Base-by-base conservation (phyloP, 306 rosid genomes). In the Leucaena leucocephala region DNA sequence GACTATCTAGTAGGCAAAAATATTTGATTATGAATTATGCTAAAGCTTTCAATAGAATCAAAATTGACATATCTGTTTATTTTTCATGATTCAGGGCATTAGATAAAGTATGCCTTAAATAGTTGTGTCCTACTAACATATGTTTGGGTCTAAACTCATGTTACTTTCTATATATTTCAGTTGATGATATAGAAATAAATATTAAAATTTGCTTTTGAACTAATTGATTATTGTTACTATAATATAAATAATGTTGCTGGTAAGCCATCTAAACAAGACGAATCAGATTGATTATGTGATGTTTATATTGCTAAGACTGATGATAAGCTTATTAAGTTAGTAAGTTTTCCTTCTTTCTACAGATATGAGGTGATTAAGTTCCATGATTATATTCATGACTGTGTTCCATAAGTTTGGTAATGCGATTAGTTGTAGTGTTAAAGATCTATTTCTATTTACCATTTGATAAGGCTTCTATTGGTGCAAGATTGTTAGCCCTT, bases 141-240 rank as follows among this genome's bases (percentile, higher is more conserved):
- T 8, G 61, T 15, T 7, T 7, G 12, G 48, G 36, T 57, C 49
- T 34, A 54, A 65, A 49, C 35, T 42, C 76, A 22, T 14, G 44
- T 84, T 46, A 39, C 69, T 72, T 39, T 76, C 5, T 45, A 71
- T 55, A 11, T 21, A 2, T 48, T 68, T 49, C 64, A 55, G 48
- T 45, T 61, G 71, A 54, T 38, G 73, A 33, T 75, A 33, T 75
- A 88, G 40, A 54, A 68, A 49, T 68, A 27, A 52, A 54, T 40
- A n/a, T 6, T 42, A 58, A 64, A 22, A 79, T 74, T 17, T 75
- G 17, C 57, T 44, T 80, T 35, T 79, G 59, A 73, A 71, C 71
- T 76, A 43, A 77, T 76, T 83, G 65, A 83, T 81, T n/a, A n/a
- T n/a, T 22, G 1, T 39, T 8, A 66, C 48, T 66, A 13, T 27